Base-by-base conservation (phyloP, 202 grass and related monocot species). In the Alloteropsis angusta region DNA sequence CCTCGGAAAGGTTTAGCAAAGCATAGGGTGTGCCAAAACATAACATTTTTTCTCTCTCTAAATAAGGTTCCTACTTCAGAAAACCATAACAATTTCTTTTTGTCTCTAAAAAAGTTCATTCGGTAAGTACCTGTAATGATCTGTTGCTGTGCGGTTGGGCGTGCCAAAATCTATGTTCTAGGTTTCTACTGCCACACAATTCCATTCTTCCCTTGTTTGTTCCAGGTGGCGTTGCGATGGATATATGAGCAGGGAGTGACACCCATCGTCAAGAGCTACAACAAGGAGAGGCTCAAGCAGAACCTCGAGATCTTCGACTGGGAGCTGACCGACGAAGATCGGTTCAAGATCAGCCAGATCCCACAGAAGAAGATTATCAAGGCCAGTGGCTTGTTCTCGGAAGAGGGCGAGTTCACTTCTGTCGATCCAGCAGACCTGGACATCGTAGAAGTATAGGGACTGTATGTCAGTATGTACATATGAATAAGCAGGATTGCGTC, bases 161-260 rank as follows among this genome's bases (percentile, higher is more conserved):
- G 28, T 30, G 3, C 28, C 28, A 30, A 30, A 30, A 30, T n/a
- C n/a, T n/a, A n/a, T n/a, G 28, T 3, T 30, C 28, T 30, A 30
- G 28, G 1, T 1, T 1, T 30, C 28, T 30, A 30, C 28, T 1
- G 28, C 28, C 28, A 36, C 35, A 36, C 25, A 16, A 4, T 11
- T 5, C 9, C 16, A 26, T 14, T 15, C 38, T 75, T 32, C 5
- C 4, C 10, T 48, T 35, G 0, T 0, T 41, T 42, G n/a, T n/a
- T n/a, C n/a, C 45, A 77, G 75, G 80, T 97, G 18, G 78, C 87
- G 10, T 4, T 97, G 82, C 78, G 93, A 84, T 97, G 93, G 93
- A 80, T 88, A 17, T 80, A 90, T 10, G 90, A 97, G 73, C 80
- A 93, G 76, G 85, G 83, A 13, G 72, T 43, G 19, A 84, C 71